Evolutionary conservation across 345 rosid genomes (phyloP), one percentile per base, ranked within the genome.

Genomic region (Gossypium australe): DNA sequence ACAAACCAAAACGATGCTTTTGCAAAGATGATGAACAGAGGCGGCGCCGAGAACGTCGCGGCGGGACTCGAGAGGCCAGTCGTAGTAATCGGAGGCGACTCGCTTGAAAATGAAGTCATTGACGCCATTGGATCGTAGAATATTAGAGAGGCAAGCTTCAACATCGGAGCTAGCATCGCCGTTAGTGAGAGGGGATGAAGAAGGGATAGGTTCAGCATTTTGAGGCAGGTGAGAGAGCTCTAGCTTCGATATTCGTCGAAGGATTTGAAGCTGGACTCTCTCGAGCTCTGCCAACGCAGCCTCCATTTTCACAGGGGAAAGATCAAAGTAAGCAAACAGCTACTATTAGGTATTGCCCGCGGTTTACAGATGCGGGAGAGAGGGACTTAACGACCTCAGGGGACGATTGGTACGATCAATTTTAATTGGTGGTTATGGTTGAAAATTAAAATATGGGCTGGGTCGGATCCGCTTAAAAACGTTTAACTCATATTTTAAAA

Each of bases 1-100:
- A 76, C 76, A 52, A 78, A 92, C 98, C 94, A 92, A 79, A 78
- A 92, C 97, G 81, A 94, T 89, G 92, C 96, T 92, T 77, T 92
- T 95, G 87, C 97, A 93, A 52, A 93, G 97, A 79, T 95, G 96
- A 77, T 89, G 76, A 63, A 95, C 68, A 1, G 97, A 90, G 81
- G 92, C 84, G 52, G 96, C 99, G 44, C 77, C 82, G 49, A 93
- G 93, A 72, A 76, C 82, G 81, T 85, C 85, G 62, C 94, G 89
- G 29, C 97, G 93, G 16, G 87, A 81, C 76, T 95, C 92, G 18
- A 91, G 80, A 55, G 96, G 63, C 87, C 93, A 82, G 24, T 91
- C 89, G 80, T 93, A 95, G 83, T 95, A 95, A 76, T 93, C 87
- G 0, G 84, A 8, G 12, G 94, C 74, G 13, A 88, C 93, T 72